Evolutionary conservation across 306 rosid species (phyloP), one percentile per base, ranked within the genome.

Genomic region (Sophora flavescens): DNA sequence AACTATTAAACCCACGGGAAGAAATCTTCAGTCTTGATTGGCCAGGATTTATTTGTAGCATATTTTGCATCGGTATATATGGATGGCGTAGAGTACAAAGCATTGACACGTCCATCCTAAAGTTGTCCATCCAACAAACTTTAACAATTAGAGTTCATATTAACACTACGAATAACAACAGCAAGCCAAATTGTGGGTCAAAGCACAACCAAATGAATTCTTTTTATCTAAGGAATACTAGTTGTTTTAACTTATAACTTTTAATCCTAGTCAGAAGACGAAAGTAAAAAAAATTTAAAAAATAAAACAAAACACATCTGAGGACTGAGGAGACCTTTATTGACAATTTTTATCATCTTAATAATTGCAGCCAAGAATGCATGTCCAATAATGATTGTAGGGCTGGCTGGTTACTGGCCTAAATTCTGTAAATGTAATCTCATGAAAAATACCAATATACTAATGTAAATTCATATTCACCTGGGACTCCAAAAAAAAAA

Each of bases 101-200:
- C 97, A 86, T 93, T 89, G 74, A 93, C 92, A 60, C 97, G 93
- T 64, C 98, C 97, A 84, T 93, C 98, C 98, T 93, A 73, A 81
- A 68, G 68, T 85, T 58, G 51, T 18, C 72, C 85, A 63, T 18
- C 47, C 52, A 62, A 38, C 75, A 77, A 67, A 66, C 35, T 45
- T 72, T 67, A 67, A 58, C 66, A 71, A 50, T 36, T 17, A 30
- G 39, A 77, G 60, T 65, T 71, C 71, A 78, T 41, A 38, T 39
- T n/a, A 82, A 72, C 14, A 13, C n/a, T 47, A 13, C 12, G 75
- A 73, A 39, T 58, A 65, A 58, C 6, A 10, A 72, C 67, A 65
- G 39, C 6, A 59, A 36, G 48, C 53, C 68, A 72, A 78, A 65
- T 42, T 33, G 26, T 57, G 28, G 66, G 70, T 44, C 35, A 65